Conservation (phyloP, 163 green algal genomes). For the Scenedesmus sp. region DNA sequence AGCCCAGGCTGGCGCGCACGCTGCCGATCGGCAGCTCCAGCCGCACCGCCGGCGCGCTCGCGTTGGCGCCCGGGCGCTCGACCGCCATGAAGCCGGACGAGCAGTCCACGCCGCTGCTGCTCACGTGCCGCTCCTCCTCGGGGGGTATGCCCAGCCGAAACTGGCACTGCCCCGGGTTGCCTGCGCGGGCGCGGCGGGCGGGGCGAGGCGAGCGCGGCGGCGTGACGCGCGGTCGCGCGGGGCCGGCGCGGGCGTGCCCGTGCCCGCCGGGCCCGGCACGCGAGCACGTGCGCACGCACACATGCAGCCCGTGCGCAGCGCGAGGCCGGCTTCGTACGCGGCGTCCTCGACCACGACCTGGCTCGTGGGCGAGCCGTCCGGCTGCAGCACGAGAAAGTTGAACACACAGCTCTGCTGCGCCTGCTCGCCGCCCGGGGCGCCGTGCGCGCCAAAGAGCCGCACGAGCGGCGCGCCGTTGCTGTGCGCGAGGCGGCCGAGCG, state of each 20-base stretch:
- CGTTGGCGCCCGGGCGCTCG: constrained; percentile 2
- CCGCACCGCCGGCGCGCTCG: background rate
- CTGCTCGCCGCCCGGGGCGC: constrained; percentile 22
- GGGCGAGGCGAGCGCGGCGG: too few species aligned
- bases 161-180: constrained; percentile 80
- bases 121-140: constrained; percentile 48
- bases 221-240: too few species aligned
- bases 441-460: constrained; percentile 73
- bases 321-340: constrained; percentile 68
- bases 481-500: constrained; percentile 62
- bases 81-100: constrained; percentile 30
- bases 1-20: constrained; percentile 71
- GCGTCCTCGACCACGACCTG: constrained; percentile 57
- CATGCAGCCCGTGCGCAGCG: constrained; percentile 67
- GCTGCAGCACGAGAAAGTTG: constrained; percentile 74
- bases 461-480: constrained; percentile 71
- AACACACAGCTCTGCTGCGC: constrained; percentile 76
- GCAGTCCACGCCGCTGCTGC: background rate
- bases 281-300: too few species aligned
- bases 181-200: too few species aligned
- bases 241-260: too few species aligned
- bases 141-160: constrained; percentile 64
- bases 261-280: too few species aligned
- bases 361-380: constrained; percentile 52
- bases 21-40: constrained; percentile 69